Conservation (phyloP, 371 early-diverging fungal genomes). For the Chytridiales sp. region DNA sequence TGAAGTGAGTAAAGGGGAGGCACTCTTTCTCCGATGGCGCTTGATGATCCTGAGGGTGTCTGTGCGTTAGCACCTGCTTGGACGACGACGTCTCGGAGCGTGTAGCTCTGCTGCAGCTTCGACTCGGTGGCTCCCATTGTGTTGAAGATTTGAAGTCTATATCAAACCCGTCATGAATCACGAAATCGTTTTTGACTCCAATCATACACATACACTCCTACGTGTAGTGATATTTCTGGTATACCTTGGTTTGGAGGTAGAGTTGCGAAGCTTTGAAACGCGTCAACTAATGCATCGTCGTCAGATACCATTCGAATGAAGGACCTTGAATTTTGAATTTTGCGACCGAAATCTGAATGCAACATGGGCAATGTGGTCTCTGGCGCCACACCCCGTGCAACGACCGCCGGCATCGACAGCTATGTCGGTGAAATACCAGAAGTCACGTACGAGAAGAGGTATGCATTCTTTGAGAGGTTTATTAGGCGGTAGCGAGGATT, state of each 20-base stretch:
- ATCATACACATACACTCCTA: neutral
- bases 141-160: neutral
- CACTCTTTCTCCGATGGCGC: no score
- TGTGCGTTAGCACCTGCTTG: no score
- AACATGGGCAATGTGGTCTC: slow-evolving; percentile 36
- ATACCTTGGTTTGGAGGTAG: neutral
- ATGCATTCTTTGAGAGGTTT: no score
- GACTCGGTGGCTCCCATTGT: neutral
- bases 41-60: no score
- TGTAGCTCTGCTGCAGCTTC: neutral
- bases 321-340: no score
- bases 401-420: slow-evolving; percentile 39
- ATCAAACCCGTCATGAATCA: no score
- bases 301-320: neutral
- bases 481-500: neutral
- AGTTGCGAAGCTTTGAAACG: neutral
- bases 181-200: neutral
- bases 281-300: neutral
- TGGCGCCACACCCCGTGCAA: slow-evolving; percentile 28
- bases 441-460: slow-evolving; percentile 51
- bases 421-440: slow-evolving; percentile 47
- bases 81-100: neutral
- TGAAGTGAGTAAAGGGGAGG: no score
- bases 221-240: neutral
- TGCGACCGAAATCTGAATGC: no score